Conservation (phyloP, 805 yeast genomes). For the Priceomyces castillae region DNA sequence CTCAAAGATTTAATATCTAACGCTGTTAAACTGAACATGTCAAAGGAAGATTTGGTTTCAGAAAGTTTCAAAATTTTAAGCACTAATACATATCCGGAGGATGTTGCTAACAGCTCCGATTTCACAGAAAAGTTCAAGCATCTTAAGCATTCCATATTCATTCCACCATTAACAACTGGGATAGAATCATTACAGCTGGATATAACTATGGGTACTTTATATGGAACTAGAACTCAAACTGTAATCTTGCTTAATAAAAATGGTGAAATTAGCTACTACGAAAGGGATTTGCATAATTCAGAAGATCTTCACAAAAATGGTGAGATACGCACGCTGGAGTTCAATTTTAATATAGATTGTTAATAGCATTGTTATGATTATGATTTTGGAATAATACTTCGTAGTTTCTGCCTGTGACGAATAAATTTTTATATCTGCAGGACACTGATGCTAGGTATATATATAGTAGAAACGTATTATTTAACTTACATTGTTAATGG, state of each 20-base stretch:
- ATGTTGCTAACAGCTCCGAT: constrained; percentile 9
- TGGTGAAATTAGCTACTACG: constrained; percentile 58
- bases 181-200: constrained; percentile 11
- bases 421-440: too few relatives aligned
- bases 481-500: background rate
- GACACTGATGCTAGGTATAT: too few relatives aligned
- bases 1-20: constrained; percentile 20
- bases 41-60: constrained; percentile 44
- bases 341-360: constrained; percentile 1
- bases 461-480: too few relatives aligned
- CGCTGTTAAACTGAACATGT: constrained; percentile 12
- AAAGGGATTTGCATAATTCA: constrained; percentile 54
- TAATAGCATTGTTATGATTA: background rate
- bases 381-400: too few relatives aligned
- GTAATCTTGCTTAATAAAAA: constrained; percentile 56
- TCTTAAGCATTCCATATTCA: constrained; percentile 59
- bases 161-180: constrained; percentile 58
- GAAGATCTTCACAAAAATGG: constrained; percentile 22
- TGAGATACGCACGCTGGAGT: background rate
- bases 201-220: constrained; percentile 48
- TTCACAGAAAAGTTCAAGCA: constrained; percentile 30
- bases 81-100: constrained; percentile 32
- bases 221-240: constrained; percentile 90
- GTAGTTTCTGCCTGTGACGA: too few relatives aligned
- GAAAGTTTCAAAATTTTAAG: constrained; percentile 57